Percentiles rank a stretch among this genome's conserved stretches.
phyloP scores from a whole-genome alignment of 768 basidiomycete species.

The Termitomyces sp. region DNA sequence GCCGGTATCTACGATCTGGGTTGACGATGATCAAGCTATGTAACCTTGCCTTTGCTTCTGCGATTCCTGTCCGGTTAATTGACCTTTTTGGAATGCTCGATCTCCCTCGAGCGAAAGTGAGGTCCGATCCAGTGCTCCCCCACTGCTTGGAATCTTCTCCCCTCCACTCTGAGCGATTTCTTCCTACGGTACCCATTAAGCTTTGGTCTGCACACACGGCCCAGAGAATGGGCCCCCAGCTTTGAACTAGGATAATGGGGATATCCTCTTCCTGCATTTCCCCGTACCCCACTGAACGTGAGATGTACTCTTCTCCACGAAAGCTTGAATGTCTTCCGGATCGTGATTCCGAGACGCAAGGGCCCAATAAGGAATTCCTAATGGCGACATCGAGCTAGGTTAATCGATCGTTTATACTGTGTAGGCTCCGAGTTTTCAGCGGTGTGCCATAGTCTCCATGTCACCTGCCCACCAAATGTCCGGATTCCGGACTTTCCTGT shows the following conservation, averaged over 20 bases:
- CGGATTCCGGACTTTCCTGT: neutral
- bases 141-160: neutral
- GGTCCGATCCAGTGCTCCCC: neutral
- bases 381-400: constrained; percentile 6
- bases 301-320: neutral
- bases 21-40: constrained; percentile 2
- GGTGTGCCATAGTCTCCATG: neutral
- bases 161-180: constrained; percentile 6
- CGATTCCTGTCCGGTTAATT: constrained; percentile 8
- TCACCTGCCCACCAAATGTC: constrained; percentile 2
- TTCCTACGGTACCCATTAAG: constrained; percentile 14
- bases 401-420: constrained; percentile 2
- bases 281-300: constrained; percentile 3
- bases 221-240: neutral
- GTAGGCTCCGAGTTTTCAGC: constrained; percentile 12
- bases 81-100: constrained; percentile 1
- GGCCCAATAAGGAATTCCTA: constrained; percentile 1
- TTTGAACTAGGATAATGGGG: neutral
- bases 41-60: constrained; percentile 4
- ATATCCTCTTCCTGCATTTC: neutral
- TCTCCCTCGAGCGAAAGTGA: constrained; percentile 4
- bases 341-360: neutral
- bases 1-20: constrained; percentile 9
- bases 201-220: neutral
- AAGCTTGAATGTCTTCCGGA: neutral